Base-by-base conservation (phyloP, 2,329 filamentous ascomycete species). In the Dryadomyces quercus-mongolicae region DNA sequence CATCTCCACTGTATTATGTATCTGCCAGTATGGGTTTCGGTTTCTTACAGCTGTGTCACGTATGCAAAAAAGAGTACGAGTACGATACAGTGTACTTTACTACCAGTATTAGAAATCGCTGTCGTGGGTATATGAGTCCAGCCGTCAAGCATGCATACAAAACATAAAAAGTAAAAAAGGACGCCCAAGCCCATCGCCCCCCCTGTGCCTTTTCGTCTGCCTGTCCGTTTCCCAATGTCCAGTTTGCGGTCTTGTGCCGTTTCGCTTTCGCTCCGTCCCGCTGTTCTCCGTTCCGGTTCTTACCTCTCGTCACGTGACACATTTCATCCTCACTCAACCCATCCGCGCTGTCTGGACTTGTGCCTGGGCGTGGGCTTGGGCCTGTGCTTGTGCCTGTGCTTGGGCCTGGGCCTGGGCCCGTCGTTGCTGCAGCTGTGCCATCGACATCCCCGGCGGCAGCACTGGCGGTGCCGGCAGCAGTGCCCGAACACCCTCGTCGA, bases 401-500 rank as follows among this genome's bases (percentile, higher is more conserved):
- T 55, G 54, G 5, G 46, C 45, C 12, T 55, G 54, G 2, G 49
- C 51, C 50, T 59, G 60, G 10, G 48, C 52, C 36, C 51, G 51
- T 16, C 55, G 56, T 40, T 58, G 57, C 53, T 56, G 55, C 55
- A 58, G 44, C 52, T 58, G 58, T 5, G 55, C 52, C 52, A 49
- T 34, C 10, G 53, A 49, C 53, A 54, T 40, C 18, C 34, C 34
- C 3, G 34, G 10, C 18, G 48, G 48, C 48, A 50, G 36, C 8
- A 21, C 36, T 1, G 54, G 55, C 18, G 57, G 54, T 42, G 54
- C 53, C 20, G 58, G 57, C 50, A 58, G 61, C 43, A 72, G 53
- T 3, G 66, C 62, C 45, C 71, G 67, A 31, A 81, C 60, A 15
- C 68, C 70, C 18, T 73, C 71, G 61, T 80, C 75, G 9, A 77